Conservation (phyloP, 192 early-diverging fungal species). For the Entrophospora sp. region DNA sequence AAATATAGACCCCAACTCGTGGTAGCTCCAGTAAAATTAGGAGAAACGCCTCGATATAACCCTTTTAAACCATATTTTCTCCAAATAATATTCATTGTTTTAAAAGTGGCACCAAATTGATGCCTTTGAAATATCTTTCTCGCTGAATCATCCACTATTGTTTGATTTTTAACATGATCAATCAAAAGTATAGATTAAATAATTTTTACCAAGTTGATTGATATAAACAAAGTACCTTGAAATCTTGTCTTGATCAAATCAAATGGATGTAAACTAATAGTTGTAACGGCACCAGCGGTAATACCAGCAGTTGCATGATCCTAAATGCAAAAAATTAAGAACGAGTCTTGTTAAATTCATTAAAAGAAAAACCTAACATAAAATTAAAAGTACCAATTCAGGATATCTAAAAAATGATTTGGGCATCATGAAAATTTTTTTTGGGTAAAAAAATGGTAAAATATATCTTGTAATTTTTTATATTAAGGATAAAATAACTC, state of each 20-base stretch:
- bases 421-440: too few relatives aligned
- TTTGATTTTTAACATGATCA: neutral
- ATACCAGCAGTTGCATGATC: constrained; percentile 91
- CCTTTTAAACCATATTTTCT: constrained; percentile 57
- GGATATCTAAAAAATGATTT: neutral
- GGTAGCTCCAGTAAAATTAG: constrained; percentile 86
- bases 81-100: constrained; percentile 50
- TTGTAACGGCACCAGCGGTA: constrained; percentile 74
- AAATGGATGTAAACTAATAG: constrained; percentile 78
- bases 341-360: too few relatives aligned
- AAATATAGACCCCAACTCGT: constrained; percentile 98
- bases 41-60: constrained; percentile 82
- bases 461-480: too few relatives aligned
- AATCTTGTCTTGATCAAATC: constrained; percentile 90
- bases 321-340: constrained; percentile 23
- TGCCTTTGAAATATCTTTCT: constrained; percentile 30
- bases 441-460: too few relatives aligned
- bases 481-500: too few relatives aligned
- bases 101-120: constrained; percentile 56
- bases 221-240: constrained; percentile 48
- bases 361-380: neutral
- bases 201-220: neutral
- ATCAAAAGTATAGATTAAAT: neutral
- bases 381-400: neutral
- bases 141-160: constrained; percentile 44